phyloP scores from a whole-genome alignment of 2,329 filamentous ascomycete genomes.

The Diplocarpon mali region DNA sequence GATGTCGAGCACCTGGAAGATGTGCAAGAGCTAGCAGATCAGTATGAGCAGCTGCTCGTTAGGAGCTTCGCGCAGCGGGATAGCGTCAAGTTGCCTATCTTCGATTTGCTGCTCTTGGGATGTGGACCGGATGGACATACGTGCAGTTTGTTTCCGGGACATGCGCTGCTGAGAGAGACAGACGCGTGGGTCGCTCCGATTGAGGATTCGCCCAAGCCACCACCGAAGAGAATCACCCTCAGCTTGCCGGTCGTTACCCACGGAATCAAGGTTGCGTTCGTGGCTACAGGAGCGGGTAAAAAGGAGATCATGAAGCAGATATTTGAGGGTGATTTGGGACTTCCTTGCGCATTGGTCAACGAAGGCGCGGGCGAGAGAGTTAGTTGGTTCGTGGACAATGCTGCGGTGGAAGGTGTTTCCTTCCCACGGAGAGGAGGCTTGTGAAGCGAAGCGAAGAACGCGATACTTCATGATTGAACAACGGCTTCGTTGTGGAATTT shows the following conservation, averaged over 20 bases:
- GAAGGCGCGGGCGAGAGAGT: slow-evolving; percentile 72
- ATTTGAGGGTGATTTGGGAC: slow-evolving; percentile 62
- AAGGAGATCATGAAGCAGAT: slow-evolving; percentile 87
- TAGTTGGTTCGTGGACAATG: slow-evolving; percentile 88
- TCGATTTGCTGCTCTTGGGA: slow-evolving; percentile 86
- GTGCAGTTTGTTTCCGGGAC: slow-evolving; percentile 88
- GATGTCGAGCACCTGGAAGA: slow-evolving; percentile 57
- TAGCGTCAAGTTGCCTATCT: slow-evolving; percentile 87
- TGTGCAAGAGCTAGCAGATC: slow-evolving; percentile 82
- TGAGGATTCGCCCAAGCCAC: slow-evolving; percentile 89
- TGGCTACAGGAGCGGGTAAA: slow-evolving; percentile 83
- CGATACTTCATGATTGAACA: not conserved
- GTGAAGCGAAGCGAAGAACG: slow-evolving; percentile 22
- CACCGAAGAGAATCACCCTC: slow-evolving; percentile 79
- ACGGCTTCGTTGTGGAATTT: not conserved
- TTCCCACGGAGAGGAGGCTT: slow-evolving; percentile 67
- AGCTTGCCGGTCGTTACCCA: slow-evolving; percentile 86
- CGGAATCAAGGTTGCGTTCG: slow-evolving; percentile 76
- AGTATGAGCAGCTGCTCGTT: slow-evolving; percentile 85
- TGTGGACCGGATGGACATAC: slow-evolving; percentile 96
- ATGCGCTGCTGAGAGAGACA: slow-evolving; percentile 73
- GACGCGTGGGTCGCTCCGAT: slow-evolving; percentile 90
- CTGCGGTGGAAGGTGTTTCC: slow-evolving; percentile 73
- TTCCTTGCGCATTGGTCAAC: slow-evolving; percentile 86
- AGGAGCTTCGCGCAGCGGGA: slow-evolving; percentile 81